These are phyloP conservation scores for Podochytrium sp. DNA, from an alignment of 192 early-diverging fungal species.

Conservation along the genomic window DNA sequence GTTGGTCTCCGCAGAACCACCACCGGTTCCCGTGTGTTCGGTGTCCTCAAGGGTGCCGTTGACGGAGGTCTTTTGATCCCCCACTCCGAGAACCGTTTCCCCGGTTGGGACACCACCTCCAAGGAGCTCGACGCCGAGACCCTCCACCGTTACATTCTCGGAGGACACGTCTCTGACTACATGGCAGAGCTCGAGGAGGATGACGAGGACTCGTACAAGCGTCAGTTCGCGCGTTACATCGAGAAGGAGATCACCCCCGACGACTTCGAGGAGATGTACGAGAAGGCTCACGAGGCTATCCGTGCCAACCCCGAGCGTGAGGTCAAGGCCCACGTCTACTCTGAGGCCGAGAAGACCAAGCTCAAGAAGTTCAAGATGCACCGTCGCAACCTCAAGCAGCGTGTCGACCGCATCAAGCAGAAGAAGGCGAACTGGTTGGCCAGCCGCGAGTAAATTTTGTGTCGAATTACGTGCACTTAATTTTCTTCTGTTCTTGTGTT, in stretches of 20 bases:
- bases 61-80: conserved; percentile 98
- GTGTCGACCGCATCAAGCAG: conserved; percentile 84
- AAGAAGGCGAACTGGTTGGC: conserved; percentile 82
- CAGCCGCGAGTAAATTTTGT: conserved; percentile 40
- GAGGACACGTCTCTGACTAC: conserved; percentile 97
- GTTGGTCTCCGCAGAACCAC: conserved; percentile 96
- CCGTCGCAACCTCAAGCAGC: conserved; percentile 88
- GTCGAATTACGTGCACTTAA: no score
- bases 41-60: conserved; percentile 97
- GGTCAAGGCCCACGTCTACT: conserved; percentile 58
- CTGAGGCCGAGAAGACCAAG: conserved; percentile 73
- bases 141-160: conserved; percentile 96
- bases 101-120: conserved; percentile 86
- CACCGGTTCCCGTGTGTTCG: conserved; percentile 97
- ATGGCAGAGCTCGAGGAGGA: conserved; percentile 98
- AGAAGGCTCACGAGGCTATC: conserved; percentile 89
- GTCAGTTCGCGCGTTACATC: conserved; percentile 93
- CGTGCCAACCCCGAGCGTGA: conserved; percentile 83
- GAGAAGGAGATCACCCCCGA: conserved; percentile 85
- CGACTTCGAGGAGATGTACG: conserved; percentile 94
- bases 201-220: conserved; percentile 97
- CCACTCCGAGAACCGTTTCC: conserved; percentile 96
- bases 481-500: neutral
- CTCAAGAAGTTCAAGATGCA: conserved; percentile 77
- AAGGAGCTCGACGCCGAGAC: conserved; percentile 93